phyloP scores from a whole-genome alignment of 139 green algal genomes.

The Tetratostichococcus sp. region DNA sequence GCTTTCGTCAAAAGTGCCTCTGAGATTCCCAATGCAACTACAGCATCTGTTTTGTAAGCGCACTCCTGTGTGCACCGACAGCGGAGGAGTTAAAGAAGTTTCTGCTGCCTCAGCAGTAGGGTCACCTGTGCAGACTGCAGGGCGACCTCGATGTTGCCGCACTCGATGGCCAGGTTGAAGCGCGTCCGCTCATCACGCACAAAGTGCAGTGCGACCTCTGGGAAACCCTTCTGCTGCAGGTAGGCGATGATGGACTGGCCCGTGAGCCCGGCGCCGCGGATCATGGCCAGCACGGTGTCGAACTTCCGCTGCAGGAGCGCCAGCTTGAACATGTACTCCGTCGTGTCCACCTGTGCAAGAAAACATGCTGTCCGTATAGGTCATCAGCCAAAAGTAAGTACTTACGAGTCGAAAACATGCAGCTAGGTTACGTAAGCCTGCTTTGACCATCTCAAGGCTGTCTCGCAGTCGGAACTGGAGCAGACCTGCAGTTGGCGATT shows the following conservation, averaged over 20 bases:
- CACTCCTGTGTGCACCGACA: too few species aligned
- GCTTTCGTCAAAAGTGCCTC: not conserved
- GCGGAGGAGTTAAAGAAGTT: too few species aligned
- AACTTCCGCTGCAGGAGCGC: constrained; percentile 90
- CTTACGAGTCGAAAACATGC: too few species aligned
- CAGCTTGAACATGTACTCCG: constrained; percentile 99
- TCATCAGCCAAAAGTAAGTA: too few species aligned
- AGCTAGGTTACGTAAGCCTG: too few species aligned
- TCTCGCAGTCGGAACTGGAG: too few species aligned
- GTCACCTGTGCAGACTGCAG: constrained; percentile 81
- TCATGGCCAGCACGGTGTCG: constrained; percentile 92
- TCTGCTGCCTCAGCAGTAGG: not conserved
- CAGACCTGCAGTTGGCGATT: constrained; percentile 81
- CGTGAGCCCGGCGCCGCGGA: constrained; percentile 80
- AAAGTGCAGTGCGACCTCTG: constrained; percentile 96
- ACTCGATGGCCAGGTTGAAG: constrained; percentile 94
- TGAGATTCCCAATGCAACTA: too few species aligned
- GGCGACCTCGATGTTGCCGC: constrained; percentile 97
- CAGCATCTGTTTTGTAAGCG: too few species aligned
- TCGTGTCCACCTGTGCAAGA: constrained; percentile 72
- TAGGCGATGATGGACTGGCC: constrained; percentile 97
- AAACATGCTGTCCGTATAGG: too few species aligned
- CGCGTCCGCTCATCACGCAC: constrained; percentile 86
- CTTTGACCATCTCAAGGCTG: too few species aligned
- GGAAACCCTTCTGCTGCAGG: constrained; percentile 95